Evolutionary conservation across 495 filamentous ascomycete genomes (phyloP).

Genomic region (Talaromyces nanjingensis): DNA sequence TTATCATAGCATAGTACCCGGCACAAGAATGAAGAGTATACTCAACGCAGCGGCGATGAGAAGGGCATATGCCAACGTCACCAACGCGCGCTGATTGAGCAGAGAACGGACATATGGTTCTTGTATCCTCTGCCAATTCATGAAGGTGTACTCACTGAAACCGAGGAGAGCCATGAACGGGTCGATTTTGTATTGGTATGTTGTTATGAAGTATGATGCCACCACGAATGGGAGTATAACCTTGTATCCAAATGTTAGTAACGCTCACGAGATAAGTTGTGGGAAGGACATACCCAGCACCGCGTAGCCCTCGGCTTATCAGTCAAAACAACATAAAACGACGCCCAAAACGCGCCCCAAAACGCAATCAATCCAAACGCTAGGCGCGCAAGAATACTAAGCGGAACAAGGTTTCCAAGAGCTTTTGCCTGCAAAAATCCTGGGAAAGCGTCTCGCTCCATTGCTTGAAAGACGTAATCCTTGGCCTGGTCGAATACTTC

Average conservation of each 20-base stretch:
- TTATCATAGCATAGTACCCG: slow-evolving; percentile 41
- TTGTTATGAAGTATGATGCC: slow-evolving; percentile 78
- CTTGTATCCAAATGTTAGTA: slow-evolving; percentile 36
- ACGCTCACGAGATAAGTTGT: background rate
- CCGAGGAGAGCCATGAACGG: slow-evolving; percentile 84
- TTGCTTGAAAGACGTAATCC: slow-evolving; percentile 98
- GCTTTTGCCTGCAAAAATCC: slow-evolving; percentile 93
- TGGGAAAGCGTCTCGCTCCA: slow-evolving; percentile 97
- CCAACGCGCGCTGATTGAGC: slow-evolving; percentile 69
- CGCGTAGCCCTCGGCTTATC: slow-evolving; percentile 65
- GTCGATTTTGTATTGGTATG: slow-evolving; percentile 91
- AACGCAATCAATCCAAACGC: slow-evolving; percentile 80
- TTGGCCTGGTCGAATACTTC: slow-evolving; percentile 96
- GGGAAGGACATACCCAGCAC: slow-evolving; percentile 62
- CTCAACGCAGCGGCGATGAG: slow-evolving; percentile 69
- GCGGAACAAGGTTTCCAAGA: slow-evolving; percentile 86
- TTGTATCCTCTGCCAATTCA: slow-evolving; percentile 75
- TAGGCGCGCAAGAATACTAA: slow-evolving; percentile 74
- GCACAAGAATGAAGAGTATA: slow-evolving; percentile 85
- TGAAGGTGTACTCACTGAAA: slow-evolving; percentile 89
- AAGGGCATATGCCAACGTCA: slow-evolving; percentile 64
- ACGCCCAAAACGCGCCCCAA: slow-evolving; percentile 89
- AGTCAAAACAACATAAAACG: slow-evolving; percentile 86
- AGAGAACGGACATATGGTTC: slow-evolving; percentile 86
- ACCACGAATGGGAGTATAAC: slow-evolving; percentile 89